Evolutionary conservation across 306 rosid species (phyloP).

Genomic region (Aeschynomene evenia): DNA sequence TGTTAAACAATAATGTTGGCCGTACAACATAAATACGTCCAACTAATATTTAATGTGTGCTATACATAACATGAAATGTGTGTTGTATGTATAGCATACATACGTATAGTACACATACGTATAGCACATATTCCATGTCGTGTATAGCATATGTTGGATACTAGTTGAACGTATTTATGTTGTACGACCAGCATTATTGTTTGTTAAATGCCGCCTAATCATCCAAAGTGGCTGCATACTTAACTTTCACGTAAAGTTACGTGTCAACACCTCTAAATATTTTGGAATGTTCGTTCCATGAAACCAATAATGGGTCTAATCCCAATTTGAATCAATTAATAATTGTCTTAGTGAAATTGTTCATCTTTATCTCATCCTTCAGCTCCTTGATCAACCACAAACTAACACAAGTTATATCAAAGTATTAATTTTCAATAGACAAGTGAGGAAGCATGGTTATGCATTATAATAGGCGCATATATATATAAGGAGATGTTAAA

Average conservation of each 20-base stretch:
- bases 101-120: too few relatives aligned
- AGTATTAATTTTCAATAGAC: neutral
- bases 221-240: neutral
- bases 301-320: constrained; percentile 1
- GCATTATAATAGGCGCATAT: neutral
- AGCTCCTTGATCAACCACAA: neutral
- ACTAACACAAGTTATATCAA: neutral
- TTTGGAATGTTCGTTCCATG: constrained; percentile 23
- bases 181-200: too few relatives aligned
- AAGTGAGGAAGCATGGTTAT: neutral
- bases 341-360: neutral
- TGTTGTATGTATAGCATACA: too few relatives aligned
- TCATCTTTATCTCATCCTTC: neutral
- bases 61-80: too few relatives aligned
- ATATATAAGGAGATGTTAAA: too few relatives aligned
- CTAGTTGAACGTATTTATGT: too few relatives aligned
- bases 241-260: constrained; percentile 21
- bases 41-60: too few relatives aligned
- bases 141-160: too few relatives aligned
- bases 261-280: neutral
- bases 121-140: too few relatives aligned
- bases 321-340: neutral
- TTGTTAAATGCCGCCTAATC: neutral
- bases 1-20: too few relatives aligned
- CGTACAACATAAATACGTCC: too few relatives aligned